Evolutionary conservation across 2,329 filamentous ascomycete species (phyloP), one percentile per base, ranked within the genome.

Genomic region (Fusarium sp.): DNA sequence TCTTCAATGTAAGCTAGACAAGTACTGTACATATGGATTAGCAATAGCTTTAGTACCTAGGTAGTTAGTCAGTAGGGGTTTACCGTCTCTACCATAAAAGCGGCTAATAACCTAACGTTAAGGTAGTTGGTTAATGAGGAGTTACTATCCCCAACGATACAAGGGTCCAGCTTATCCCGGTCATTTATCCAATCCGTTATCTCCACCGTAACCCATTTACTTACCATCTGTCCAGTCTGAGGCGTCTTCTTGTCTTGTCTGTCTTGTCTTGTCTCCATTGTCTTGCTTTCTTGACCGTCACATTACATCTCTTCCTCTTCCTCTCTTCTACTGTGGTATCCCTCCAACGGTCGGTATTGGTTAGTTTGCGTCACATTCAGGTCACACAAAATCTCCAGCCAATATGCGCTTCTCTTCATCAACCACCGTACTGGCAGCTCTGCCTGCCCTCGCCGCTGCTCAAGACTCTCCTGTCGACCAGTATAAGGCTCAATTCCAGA

Each of bases 401-500:
- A 80, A 66, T 60, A 88, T 88, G 86, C 86, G 84, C 72, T 82
- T 88, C 76, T 82, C 84, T 53, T 71, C 80, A 49, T 75, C 80
- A n/a, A n/a, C n/a, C 53, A 73, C 80, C 63, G 65, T 82, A 50
- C 70, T 83, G 48, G 76, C 85, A 70, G 81, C 82, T 43, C 77
- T 88, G 72, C 84, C 86, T 65, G 75, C 85, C 14, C 77, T 88
- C 65, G 77, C 77, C 31, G 81, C 80, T 19, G 82, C 85, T 57
- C 80, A 82, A 62, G 80, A 80, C 61, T 79, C 77, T 64, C 79
- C 77, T 46, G 79, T 82, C 54, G 79, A 80, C 47, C 80, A 87
- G 73, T 86, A 86, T 74, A 82, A 84, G 75, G 85, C 84, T 32
- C 84, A 88, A 72, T 84, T 87, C 75, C 83, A 88, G 69, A 81